Percentiles rank a stretch among this genome's conserved stretches.
Evolutionary conservation across 2,329 filamentous ascomycete genomes (phyloP).

Genomic region (Nothomitra cinnamomea): DNA sequence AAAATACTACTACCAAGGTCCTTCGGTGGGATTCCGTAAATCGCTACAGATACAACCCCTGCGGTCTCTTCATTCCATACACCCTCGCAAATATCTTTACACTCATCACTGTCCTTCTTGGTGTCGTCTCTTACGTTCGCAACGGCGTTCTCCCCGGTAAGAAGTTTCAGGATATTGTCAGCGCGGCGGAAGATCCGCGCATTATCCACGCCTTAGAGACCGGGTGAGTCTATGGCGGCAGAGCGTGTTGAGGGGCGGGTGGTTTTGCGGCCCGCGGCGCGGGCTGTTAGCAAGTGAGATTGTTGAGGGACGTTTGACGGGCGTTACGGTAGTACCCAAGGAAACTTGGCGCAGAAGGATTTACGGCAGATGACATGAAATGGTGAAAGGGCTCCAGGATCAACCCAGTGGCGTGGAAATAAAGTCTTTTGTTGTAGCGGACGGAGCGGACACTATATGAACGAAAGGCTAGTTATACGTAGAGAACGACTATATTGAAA

Average conservation of each 20-base stretch:
- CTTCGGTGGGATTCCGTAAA: background rate
- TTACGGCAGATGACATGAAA: too few species aligned
- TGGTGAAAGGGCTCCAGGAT: too few species aligned
- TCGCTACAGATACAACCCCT: background rate
- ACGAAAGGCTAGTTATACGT: too few species aligned
- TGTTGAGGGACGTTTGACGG: background rate
- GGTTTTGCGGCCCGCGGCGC: background rate
- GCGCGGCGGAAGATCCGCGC: background rate
- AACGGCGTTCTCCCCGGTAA: background rate
- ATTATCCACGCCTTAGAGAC: background rate
- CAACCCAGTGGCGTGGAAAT: too few species aligned
- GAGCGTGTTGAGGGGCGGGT: background rate
- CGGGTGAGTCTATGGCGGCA: background rate
- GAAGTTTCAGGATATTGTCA: background rate
- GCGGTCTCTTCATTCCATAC: background rate
- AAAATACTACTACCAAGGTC: background rate
- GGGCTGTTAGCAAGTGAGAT: background rate
- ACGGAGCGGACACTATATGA: too few species aligned
- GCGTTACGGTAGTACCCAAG: background rate
- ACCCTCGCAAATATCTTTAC: background rate
- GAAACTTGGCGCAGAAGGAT: too few species aligned
- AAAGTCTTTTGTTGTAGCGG: too few species aligned
- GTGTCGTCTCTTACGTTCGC: background rate
- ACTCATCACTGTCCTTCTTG: background rate
- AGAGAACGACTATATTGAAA: too few species aligned